A percentile compares a stretch with the other conserved stretches of the same genome.
Evolutionary conservation across 1,139 yeast genomes (phyloP).

Genomic region (Pneumocystis oryctolagi): DNA sequence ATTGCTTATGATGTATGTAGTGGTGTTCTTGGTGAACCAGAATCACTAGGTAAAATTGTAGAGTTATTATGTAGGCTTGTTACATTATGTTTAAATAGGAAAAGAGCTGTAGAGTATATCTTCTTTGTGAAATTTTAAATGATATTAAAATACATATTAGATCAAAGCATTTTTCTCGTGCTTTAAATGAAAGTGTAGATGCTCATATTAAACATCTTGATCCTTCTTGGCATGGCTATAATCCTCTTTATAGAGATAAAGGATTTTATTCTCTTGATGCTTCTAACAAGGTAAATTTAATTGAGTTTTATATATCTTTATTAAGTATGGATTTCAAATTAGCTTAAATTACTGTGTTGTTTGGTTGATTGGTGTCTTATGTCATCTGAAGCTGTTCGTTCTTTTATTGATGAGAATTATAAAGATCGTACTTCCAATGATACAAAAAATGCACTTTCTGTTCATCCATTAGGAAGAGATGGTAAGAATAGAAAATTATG

Average conservation of each 20-base stretch:
- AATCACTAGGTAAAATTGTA: constrained; percentile 22
- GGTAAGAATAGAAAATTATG: not conserved
- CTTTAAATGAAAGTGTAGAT: constrained; percentile 24
- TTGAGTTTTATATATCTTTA: not conserved
- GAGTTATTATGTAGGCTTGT: constrained; percentile 25
- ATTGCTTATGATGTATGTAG: not conserved
- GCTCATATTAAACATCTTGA: constrained; percentile 19
- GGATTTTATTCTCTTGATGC: constrained; percentile 5
- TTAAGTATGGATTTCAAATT: not conserved
- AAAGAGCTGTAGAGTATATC: constrained; percentile 25
- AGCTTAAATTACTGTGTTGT: constrained; percentile 1
- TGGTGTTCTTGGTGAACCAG: constrained; percentile 10
- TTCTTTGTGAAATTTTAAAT: not conserved
- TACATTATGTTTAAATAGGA: constrained; percentile 27
- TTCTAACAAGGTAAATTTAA: not conserved
- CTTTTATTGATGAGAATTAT: constrained; percentile 1
- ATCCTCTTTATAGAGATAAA: constrained; percentile 18
- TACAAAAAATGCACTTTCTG: not conserved
- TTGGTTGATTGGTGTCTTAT: constrained; percentile 1
- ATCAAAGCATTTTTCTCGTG: constrained; percentile 24
- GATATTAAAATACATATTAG: not conserved
- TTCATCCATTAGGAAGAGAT: not conserved
- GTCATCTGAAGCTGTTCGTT: constrained; percentile 1
- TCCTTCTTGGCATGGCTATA: constrained; percentile 18
- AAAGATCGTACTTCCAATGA: not conserved